Evolutionary conservation across 176 grass and related monocot species (phyloP), one percentile per base, ranked within the genome.

Genomic region (Rhynchospora breviuscula): DNA sequence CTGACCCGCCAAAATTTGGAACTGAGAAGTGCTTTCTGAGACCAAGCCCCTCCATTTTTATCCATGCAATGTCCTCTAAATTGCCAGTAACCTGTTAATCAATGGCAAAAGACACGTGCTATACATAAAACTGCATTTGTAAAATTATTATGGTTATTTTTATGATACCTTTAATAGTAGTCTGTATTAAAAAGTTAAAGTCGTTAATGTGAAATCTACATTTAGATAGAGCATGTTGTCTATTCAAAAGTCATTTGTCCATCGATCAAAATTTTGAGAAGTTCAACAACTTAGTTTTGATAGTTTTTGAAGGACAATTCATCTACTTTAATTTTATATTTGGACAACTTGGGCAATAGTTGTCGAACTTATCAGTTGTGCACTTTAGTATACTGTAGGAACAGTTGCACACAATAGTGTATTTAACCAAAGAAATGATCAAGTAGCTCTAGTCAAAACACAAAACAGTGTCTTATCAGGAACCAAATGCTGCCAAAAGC

Each of bases 1-100:
- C 87, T 48, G 53, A 88, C 87, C 87, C 87, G 82, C 87, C 87
- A 81, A 88, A 88, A 70, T 88, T 84, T 71, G 87, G 87, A 80
- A 88, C 49, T 80, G 87, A 75, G 63, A 88, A 85, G 52, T 88
- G 83, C 54, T 88, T 84, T 64, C 51, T 84, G 5, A 88, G 45
- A 51, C 82, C 74, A 76, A 88, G 62, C 25, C 72, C 87, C 53
- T 88, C 87, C 87, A 88, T 85, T 83, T 88, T 88, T 61, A 88
- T 84, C 87, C 87, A 88, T 70, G 81, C 87, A 84, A 88, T 88
- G 19, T 88, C 87, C 60, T 88, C 72, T 72, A 88, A 85, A 52
- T 88, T 88, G 1, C 87, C 87, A 19, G 87, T 88, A 25, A 88
- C 87, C 87, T 88, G 67, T 69, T 66, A 67, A 80, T 79, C 31